phyloP scores from a whole-genome alignment of 371 early-diverging fungal species.

The Batkoa obscura region DNA sequence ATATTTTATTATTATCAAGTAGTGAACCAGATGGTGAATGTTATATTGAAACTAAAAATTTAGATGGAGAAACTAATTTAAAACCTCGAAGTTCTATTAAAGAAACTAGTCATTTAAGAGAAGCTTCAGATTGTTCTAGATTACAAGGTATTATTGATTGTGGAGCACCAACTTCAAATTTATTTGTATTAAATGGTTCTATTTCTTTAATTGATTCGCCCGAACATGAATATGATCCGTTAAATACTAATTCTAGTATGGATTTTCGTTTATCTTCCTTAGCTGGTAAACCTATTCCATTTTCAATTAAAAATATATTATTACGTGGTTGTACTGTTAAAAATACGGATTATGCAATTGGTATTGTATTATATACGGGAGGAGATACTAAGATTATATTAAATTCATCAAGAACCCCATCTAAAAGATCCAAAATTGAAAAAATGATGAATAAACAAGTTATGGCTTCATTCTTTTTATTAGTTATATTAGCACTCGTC shows the following conservation, averaged over 20 bases:
- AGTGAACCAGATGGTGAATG: conserved; percentile 81
- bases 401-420: conserved; percentile 67
- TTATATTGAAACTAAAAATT: conserved; percentile 87
- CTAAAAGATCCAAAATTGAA: conserved; percentile 79
- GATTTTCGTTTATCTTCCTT: not conserved
- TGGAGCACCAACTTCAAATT: conserved; percentile 47
- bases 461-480: conserved; percentile 43
- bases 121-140: conserved; percentile 36
- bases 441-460: conserved; percentile 73
- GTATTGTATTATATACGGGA: conserved; percentile 74
- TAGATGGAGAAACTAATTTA: conserved; percentile 53
- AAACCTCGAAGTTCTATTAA: conserved; percentile 52
- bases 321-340: conserved; percentile 77
- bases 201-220: conserved; percentile 14
- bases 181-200: conserved; percentile 37
- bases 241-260: conserved; percentile 9
- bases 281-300: conserved; percentile 20
- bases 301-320: conserved; percentile 64
- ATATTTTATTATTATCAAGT: conserved; percentile 63
- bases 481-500: conserved; percentile 45
- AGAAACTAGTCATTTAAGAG: conserved; percentile 36
- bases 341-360: conserved; percentile 77
- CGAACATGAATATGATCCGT: not conserved
- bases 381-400: conserved; percentile 80
- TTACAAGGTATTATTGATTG: conserved; percentile 38